Evolutionary conservation across 179 eudicot genomes (phyloP).

Genomic region (Actinidia chinensis): DNA sequence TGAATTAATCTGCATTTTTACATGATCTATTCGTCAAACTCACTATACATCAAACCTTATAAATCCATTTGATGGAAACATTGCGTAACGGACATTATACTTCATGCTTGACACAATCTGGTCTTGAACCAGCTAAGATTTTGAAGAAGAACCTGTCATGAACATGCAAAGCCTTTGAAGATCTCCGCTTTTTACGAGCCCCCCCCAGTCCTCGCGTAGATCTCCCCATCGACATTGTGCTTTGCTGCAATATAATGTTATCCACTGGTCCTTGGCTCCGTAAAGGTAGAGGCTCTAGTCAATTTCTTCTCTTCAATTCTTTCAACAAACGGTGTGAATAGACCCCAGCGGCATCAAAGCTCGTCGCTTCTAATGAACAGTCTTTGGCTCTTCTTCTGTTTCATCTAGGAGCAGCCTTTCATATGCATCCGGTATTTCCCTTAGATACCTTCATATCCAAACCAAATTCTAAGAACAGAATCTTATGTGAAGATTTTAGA

Average conservation of each 20-base stretch:
- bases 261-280: constrained; percentile 90
- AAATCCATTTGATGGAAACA: neutral
- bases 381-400: constrained; percentile 77
- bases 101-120: constrained; percentile 6
- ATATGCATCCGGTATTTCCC: constrained; percentile 81
- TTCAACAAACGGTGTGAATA: constrained; percentile 74
- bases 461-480: neutral
- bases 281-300: constrained; percentile 76
- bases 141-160: neutral
- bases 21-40: neutral
- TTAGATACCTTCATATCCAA: constrained; percentile 49
- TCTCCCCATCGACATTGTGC: constrained; percentile 76
- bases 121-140: neutral
- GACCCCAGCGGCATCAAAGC: constrained; percentile 87
- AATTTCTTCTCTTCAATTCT: constrained; percentile 65
- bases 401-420: constrained; percentile 80
- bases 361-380: constrained; percentile 94
- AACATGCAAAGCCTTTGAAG: neutral
- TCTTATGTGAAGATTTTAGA: neutral
- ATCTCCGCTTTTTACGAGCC: constrained; percentile 17
- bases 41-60: neutral
- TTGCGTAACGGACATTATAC: neutral
- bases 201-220: constrained; percentile 18
- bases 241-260: constrained; percentile 84
- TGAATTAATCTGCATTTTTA: neutral